Evolutionary conservation across 1,284 basidiomycete genomes (phyloP).

Genomic region (Cronartium ribicola): DNA sequence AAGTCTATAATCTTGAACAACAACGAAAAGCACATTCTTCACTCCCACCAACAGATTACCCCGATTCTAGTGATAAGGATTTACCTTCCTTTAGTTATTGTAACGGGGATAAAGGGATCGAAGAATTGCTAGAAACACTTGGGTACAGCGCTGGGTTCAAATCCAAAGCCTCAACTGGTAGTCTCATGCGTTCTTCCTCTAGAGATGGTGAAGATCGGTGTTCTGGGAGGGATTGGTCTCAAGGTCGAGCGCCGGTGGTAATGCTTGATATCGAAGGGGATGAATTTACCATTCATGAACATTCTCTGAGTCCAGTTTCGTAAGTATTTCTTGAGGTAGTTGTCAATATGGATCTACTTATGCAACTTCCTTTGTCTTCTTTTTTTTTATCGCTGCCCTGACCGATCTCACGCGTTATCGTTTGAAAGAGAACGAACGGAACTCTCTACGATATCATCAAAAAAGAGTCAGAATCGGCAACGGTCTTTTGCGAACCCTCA

Average conservation of each 20-base stretch:
- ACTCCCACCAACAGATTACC: not conserved
- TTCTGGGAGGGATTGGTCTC: not conserved
- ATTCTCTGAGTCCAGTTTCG: constrained; percentile 41
- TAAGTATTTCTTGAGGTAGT: constrained; percentile 9
- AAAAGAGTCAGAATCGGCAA: constrained; percentile 1
- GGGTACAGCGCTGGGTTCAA: constrained; percentile 16
- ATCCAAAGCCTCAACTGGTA: not conserved
- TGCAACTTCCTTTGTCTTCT: not conserved
- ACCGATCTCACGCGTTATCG: not conserved
- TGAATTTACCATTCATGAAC: constrained; percentile 40
- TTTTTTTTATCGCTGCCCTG: not conserved
- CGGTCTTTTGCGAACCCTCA: constrained; percentile 10
- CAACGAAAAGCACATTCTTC: not conserved
- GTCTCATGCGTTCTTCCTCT: not conserved
- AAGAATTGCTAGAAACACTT: constrained; percentile 35
- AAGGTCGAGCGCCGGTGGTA: constrained; percentile 17
- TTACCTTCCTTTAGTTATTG: constrained; percentile 29
- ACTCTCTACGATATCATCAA: constrained; percentile 33
- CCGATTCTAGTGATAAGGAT: not conserved
- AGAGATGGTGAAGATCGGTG: not conserved
- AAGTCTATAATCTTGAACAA: not conserved
- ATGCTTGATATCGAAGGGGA: constrained; percentile 28
- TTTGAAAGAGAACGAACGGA: constrained; percentile 33
- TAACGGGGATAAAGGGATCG: constrained; percentile 30
- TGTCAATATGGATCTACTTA: not conserved